Evolutionary conservation across 2,329 filamentous ascomycete species (phyloP).

Genomic region (Blastomyces percursus): DNA sequence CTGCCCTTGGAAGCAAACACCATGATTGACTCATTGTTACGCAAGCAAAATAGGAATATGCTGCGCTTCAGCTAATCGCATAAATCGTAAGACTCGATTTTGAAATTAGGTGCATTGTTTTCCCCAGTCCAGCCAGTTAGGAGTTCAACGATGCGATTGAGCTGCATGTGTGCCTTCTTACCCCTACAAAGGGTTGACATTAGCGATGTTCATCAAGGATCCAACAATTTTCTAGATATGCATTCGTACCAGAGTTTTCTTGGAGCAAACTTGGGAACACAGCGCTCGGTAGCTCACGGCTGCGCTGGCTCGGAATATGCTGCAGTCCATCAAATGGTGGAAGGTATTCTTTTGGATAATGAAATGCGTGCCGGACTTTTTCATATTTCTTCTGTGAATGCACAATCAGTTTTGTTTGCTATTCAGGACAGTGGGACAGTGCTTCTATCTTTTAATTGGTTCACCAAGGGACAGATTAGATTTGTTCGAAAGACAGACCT

Average conservation of each 20-base stretch:
- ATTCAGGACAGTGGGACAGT: neutral
- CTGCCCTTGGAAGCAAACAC: neutral
- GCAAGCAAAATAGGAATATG: neutral
- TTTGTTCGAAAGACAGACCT: neutral
- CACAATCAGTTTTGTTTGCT: neutral
- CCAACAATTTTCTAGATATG: neutral
- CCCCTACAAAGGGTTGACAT: neutral
- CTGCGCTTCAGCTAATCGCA: neutral
- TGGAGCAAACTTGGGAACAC: neutral
- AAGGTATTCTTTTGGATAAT: neutral
- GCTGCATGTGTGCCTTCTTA: neutral
- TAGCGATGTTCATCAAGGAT: neutral
- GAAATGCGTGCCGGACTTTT: neutral
- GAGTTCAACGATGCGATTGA: neutral
- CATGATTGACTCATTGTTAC: neutral
- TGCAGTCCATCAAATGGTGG: neutral
- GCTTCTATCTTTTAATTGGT: neutral
- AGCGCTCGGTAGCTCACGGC: neutral
- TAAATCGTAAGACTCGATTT: neutral
- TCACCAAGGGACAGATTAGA: neutral
- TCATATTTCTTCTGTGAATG: neutral
- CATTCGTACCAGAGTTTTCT: neutral
- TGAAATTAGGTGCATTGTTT: neutral
- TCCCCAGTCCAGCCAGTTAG: neutral
- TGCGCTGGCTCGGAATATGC: neutral